phyloP scores from a whole-genome alignment of 2,329 filamentous ascomycete species.

The Aspergillus neoniger region DNA sequence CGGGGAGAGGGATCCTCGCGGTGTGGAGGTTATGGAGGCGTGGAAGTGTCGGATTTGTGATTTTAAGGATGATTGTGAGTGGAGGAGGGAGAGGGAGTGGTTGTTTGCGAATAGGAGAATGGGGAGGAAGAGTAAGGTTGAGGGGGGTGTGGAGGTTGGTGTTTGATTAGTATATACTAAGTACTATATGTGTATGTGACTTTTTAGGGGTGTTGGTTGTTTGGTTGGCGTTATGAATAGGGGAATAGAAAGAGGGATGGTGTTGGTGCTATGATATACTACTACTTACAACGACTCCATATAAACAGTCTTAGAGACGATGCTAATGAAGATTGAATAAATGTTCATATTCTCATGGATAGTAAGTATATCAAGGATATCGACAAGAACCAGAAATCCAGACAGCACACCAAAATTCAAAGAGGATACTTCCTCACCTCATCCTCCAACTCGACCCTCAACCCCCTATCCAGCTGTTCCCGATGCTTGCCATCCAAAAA shows the following conservation, averaged over 20 bases:
- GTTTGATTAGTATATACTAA: not conserved
- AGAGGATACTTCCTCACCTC: conserved; percentile 65
- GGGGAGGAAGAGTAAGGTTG: not conserved
- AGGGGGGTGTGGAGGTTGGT: not conserved
- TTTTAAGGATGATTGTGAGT: conserved; percentile 75
- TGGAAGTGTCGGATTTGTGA: conserved; percentile 88
- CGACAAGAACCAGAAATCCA: conserved; percentile 43
- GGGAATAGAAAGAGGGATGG: not conserved
- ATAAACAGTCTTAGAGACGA: too few species aligned
- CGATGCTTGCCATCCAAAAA: conserved; percentile 74
- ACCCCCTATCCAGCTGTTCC: conserved; percentile 68
- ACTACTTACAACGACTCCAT: not conserved
- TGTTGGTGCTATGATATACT: not conserved
- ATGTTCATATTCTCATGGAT: too few species aligned
- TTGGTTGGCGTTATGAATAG: not conserved
- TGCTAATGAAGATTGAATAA: too few species aligned
- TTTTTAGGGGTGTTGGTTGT: not conserved
- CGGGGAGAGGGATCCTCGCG: conserved; percentile 69
- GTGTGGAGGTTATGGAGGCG: conserved; percentile 79
- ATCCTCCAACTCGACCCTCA: conserved; percentile 64
- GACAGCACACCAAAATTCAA: conserved; percentile 21
- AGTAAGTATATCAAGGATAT: not conserved
- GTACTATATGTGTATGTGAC: too few species aligned
- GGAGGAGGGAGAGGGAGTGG: conserved; percentile 71
- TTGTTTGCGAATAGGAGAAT: conserved; percentile 48